These are phyloP conservation scores for Talaromyces funiculosus DNA, from an alignment of 2,329 filamentous ascomycete species.

Conservation along the genomic window DNA sequence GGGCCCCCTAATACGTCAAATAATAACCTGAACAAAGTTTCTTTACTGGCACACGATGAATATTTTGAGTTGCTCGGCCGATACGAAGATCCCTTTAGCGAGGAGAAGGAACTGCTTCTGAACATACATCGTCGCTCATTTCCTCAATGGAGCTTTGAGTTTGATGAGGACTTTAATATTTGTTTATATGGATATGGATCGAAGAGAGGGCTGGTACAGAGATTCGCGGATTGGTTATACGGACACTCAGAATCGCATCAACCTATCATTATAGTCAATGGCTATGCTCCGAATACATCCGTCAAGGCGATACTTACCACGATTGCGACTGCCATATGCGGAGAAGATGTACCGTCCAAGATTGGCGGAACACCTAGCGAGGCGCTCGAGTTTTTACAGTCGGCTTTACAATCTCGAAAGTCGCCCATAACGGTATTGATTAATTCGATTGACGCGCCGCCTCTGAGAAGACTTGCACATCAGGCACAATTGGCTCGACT, in stretches of 20 bases:
- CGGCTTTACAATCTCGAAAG: slow-evolving; percentile 50
- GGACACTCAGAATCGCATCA: slow-evolving; percentile 29
- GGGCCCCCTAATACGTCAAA: slow-evolving; percentile 78
- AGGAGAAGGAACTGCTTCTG: slow-evolving; percentile 66
- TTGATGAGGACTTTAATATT: slow-evolving; percentile 77
- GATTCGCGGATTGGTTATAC: slow-evolving; percentile 68
- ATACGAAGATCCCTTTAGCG: slow-evolving; percentile 62
- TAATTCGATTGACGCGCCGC: slow-evolving; percentile 77
- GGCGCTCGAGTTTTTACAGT: slow-evolving; percentile 62
- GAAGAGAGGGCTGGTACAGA: slow-evolving; percentile 68
- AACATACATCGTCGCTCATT: slow-evolving; percentile 75
- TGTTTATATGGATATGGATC: slow-evolving; percentile 92
- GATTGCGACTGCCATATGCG: slow-evolving; percentile 58
- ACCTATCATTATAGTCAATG: slow-evolving; percentile 80
- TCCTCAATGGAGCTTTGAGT: slow-evolving; percentile 87
- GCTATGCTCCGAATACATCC: slow-evolving; percentile 54
- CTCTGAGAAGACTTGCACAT: slow-evolving; percentile 64
- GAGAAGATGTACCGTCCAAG: slow-evolving; percentile 40
- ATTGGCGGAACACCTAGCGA: slow-evolving; percentile 61
- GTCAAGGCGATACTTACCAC: slow-evolving; percentile 48
- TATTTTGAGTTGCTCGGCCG: slow-evolving; percentile 68
- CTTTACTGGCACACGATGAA: slow-evolving; percentile 82
- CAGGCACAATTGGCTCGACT: slow-evolving; percentile 73
- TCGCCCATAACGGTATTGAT: slow-evolving; percentile 62
- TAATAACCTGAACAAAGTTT: slow-evolving; percentile 69